Base-by-base conservation (phyloP, 2,329 filamentous ascomycete genomes). In the Dendryphion nanum region DNA sequence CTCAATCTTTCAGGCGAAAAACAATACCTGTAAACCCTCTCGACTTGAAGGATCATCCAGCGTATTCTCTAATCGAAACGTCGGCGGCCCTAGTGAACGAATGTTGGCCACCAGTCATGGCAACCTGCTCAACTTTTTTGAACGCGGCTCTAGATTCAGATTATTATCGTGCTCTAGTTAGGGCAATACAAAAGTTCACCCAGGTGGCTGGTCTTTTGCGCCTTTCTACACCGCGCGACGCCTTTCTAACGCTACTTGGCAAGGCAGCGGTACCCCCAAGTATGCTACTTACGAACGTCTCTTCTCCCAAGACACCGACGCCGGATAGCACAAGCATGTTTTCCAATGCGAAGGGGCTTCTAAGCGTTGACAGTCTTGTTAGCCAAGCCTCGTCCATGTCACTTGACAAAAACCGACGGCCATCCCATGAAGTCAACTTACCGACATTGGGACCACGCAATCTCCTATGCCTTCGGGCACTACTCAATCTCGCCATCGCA, bases 401-500 rank as follows among this genome's bases (percentile, higher is more conserved):
- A 3, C 60, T 68, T 1, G 84, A 88, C 21, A 79, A 77, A 37
- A 76, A 76, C 38, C 72, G 82, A 26, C 78, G 82, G 37, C 65
- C 69, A 3, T 83, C 81, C 0, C 62, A 79, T 5, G 85, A 77
- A 14, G 30, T 41, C 4, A 44, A 37, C 12, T 18, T 50, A 20
- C 61, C 58, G 8, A 78, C 81, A 3, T 73, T 97, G 6, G 95
- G 89, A 48, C 91, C 89, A 3, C 79, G 93, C 6, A 97, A 98
- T 57, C 71, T 98, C 4, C 73, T 97, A 2, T 98, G 93, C 54
- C 72, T 98, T 30, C 77, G 94, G 55, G 93, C 93, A 19, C 74
- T 98, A 13, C 71, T 98, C n/a, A 98, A 98, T 52, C 70, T 98
- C 3, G 93, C 93, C 2, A 98, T 97, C 55, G 93, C 93, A 2